Percentiles rank a stretch among this genome's conserved stretches.
Evolutionary conservation across 768 basidiomycete species (phyloP).

Genomic region (Xanthoconium purpureum): DNA sequence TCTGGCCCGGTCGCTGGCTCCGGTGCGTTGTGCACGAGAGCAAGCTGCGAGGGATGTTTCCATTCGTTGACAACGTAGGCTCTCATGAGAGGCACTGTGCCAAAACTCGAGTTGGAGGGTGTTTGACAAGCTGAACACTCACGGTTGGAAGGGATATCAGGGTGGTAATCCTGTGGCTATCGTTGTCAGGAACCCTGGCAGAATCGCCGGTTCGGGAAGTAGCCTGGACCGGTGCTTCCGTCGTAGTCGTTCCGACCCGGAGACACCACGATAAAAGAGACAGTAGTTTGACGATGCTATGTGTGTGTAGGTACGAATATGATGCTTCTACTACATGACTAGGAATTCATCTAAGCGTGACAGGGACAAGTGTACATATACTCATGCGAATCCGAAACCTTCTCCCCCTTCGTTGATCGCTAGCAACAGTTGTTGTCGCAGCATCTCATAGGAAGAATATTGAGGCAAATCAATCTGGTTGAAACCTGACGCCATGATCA

Average conservation of each 20-base stretch:
- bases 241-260: too few species aligned
- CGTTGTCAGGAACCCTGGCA: too few species aligned
- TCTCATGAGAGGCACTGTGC: constrained; percentile 49
- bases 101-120: neutral
- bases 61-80: constrained; percentile 74
- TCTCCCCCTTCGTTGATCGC: constrained; percentile 96
- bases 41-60: constrained; percentile 63
- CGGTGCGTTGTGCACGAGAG: constrained; percentile 51
- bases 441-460: constrained; percentile 94
- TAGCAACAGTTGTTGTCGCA: constrained; percentile 83
- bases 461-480: constrained; percentile 94
- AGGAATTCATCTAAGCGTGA: constrained; percentile 15
- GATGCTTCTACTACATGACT: constrained; percentile 30
- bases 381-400: constrained; percentile 82
- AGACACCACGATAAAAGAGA: too few species aligned
- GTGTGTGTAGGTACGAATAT: constrained; percentile 35
- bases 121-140: neutral
- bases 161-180: too few species aligned
- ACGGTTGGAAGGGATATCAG: too few species aligned
- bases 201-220: too few species aligned
- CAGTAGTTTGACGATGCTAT: constrained; percentile 5
- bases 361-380: constrained; percentile 7
- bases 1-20: constrained; percentile 48
- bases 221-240: too few species aligned
- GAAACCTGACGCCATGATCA: constrained; percentile 56